Evolutionary conservation across 1,284 basidiomycete species (phyloP).

Genomic region (Tilletia caries): DNA sequence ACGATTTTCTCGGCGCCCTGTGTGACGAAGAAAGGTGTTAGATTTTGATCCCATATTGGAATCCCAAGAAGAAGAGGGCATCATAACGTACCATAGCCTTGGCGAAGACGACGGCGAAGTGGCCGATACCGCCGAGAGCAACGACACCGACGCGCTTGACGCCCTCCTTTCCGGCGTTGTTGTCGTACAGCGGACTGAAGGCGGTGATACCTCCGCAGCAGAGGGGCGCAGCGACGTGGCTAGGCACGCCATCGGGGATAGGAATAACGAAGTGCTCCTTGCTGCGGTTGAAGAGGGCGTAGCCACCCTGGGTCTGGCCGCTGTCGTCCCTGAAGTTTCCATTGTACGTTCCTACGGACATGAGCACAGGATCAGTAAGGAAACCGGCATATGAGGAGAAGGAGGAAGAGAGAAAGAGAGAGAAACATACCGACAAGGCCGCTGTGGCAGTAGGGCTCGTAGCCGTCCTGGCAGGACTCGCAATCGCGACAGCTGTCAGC

Average conservation of each 20-base stretch:
- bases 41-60: not conserved
- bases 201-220: constrained; percentile 50
- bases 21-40: not conserved
- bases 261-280: constrained; percentile 45
- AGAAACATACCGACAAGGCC: constrained; percentile 2
- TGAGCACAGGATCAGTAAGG: not conserved
- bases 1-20: constrained; percentile 39
- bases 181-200: constrained; percentile 44
- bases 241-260: constrained; percentile 44
- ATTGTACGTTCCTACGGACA: constrained; percentile 3
- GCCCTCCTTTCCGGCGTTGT: constrained; percentile 37
- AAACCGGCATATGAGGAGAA: not conserved
- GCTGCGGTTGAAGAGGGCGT: constrained; percentile 41
- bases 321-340: constrained; percentile 17
- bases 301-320: constrained; percentile 37
- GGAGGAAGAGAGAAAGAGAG: not conserved
- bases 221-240: constrained; percentile 42
- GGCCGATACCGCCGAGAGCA: constrained; percentile 44
- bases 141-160: constrained; percentile 45
- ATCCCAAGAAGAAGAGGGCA: not conserved
- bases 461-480: not conserved
- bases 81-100: constrained; percentile 29
- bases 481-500: constrained; percentile 10
- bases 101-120: constrained; percentile 43
- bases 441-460: constrained; percentile 2